Conservation (phyloP, 345 rosid species). For the Camelina sativa region DNA sequence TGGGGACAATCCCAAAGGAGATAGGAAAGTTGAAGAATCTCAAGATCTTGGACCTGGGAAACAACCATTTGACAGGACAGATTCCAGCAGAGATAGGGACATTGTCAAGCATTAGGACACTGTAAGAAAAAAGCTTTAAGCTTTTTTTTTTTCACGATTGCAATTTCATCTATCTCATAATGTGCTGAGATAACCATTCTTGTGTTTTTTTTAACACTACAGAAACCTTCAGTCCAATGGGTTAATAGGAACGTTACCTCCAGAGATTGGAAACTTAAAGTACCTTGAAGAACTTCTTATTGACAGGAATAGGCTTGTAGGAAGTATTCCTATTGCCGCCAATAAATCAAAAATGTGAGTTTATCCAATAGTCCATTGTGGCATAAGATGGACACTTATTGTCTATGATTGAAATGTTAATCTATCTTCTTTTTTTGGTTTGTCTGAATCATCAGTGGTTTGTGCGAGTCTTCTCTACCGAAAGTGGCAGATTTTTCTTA, state of each 20-base stretch:
- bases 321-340: constrained; percentile 63
- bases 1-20: constrained; percentile 86
- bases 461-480: constrained; percentile 72
- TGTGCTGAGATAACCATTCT: neutral
- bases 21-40: constrained; percentile 78
- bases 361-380: neutral
- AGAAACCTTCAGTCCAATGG: constrained; percentile 97
- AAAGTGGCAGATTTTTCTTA: constrained; percentile 80
- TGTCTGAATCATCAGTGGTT: constrained; percentile 49
- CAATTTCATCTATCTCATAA: neutral
- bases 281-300: constrained; percentile 75
- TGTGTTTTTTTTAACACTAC: constrained; percentile 27
- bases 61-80: constrained; percentile 77
- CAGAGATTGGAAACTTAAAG: constrained; percentile 76
- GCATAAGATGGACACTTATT: neutral
- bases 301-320: constrained; percentile 85
- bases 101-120: constrained; percentile 54
- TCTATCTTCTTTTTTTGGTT: neutral
- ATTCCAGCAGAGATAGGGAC: constrained; percentile 85
- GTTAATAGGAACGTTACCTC: constrained; percentile 76
- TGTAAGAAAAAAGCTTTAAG: constrained; percentile 50
- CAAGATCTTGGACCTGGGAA: constrained; percentile 85
- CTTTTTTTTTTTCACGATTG: neutral
- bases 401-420: neutral
- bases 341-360: constrained; percentile 27